Percentiles rank a stretch among this genome's conserved stretches.
Evolutionary conservation across 257 asterid species (phyloP).

Genomic region (Gardenia jasminoides): DNA sequence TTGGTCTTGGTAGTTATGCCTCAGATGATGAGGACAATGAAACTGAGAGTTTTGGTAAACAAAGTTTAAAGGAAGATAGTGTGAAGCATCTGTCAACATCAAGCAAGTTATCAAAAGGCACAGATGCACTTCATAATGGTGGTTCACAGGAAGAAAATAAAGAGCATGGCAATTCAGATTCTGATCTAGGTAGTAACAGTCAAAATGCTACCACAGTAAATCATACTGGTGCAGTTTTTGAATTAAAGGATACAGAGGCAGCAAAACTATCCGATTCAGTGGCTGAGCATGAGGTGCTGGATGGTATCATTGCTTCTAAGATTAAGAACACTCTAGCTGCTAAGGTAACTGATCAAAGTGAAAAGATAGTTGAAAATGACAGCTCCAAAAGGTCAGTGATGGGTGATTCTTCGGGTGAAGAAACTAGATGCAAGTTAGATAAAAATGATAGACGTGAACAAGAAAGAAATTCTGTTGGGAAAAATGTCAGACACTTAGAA

Average conservation of each 20-base stretch:
- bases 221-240: constrained; percentile 22
- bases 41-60: constrained; percentile 49
- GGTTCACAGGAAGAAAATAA: constrained; percentile 37
- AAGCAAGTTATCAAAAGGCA: constrained; percentile 32
- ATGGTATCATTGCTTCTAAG: constrained; percentile 28
- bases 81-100: constrained; percentile 31
- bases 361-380: constrained; percentile 38
- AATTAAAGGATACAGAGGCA: constrained; percentile 31
- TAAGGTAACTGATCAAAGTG: constrained; percentile 38
- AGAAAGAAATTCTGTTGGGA: constrained; percentile 36
- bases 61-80: constrained; percentile 35
- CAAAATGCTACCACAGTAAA: constrained; percentile 21
- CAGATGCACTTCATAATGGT: constrained; percentile 40
- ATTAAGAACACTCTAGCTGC: constrained; percentile 28
- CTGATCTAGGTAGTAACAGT: constrained; percentile 32
- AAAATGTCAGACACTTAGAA: constrained; percentile 40
- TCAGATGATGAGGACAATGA: constrained; percentile 79
- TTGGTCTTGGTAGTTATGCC: constrained; percentile 87
- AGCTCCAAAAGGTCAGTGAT: constrained; percentile 33
- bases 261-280: constrained; percentile 36
- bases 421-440: constrained; percentile 38
- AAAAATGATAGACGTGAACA: constrained; percentile 47
- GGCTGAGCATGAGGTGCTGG: constrained; percentile 33
- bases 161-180: constrained; percentile 27
- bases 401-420: constrained; percentile 35